phyloP scores from a whole-genome alignment of 805 yeast genomes.

The Candida silvicultrix region DNA sequence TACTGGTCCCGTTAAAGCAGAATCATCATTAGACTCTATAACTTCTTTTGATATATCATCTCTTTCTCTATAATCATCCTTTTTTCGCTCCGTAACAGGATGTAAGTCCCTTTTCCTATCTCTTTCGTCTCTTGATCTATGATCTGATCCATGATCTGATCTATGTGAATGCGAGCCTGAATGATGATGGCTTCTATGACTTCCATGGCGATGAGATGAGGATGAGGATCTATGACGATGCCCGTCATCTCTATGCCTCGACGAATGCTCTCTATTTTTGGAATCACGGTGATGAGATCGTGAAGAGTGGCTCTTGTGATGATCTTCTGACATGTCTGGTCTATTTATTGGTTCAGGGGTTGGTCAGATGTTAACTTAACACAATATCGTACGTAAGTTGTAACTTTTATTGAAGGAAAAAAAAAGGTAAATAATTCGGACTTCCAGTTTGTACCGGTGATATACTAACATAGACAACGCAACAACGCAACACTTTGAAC shows the following conservation, averaged over 20 bases:
- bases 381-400: too few relatives aligned
- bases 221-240: slow-evolving; percentile 6
- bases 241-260: slow-evolving; percentile 7
- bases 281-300: not conserved
- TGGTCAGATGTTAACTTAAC: too few relatives aligned
- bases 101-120: not conserved
- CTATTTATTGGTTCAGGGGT: too few relatives aligned
- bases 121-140: not conserved
- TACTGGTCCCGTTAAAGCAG: not conserved
- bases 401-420: not conserved
- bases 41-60: not conserved
- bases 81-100: not conserved
- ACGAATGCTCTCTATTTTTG: not conserved
- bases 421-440: not conserved
- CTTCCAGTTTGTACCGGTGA: not conserved
- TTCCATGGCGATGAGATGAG: not conserved
- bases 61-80: not conserved
- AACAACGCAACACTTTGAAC: too few relatives aligned
- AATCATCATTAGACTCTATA: not conserved
- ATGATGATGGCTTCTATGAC: not conserved
- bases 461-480: too few relatives aligned
- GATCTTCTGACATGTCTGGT: not conserved
- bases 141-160: not conserved
- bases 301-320: not conserved
- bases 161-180: not conserved